Conservation (phyloP, 2,329 filamentous ascomycete genomes). For the Aspergillus intermedius region DNA sequence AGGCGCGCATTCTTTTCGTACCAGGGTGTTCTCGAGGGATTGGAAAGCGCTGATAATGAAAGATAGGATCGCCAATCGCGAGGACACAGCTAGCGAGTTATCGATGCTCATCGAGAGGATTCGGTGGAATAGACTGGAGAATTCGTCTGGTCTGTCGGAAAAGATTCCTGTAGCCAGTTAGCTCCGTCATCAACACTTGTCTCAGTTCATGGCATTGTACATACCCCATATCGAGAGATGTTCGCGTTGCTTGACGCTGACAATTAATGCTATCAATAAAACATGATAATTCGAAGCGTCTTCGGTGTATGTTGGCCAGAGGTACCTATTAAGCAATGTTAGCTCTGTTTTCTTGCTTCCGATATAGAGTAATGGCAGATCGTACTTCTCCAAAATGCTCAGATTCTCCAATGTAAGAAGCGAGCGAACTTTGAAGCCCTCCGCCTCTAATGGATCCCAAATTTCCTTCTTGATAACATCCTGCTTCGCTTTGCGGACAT, state of each 20-base stretch:
- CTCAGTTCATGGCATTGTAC: constrained; percentile 18
- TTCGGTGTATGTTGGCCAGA: constrained; percentile 90
- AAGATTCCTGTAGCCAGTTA: constrained; percentile 59
- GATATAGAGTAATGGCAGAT: background rate
- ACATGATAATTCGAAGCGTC: constrained; percentile 89
- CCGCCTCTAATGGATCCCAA: constrained; percentile 81
- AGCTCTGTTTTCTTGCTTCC: constrained; percentile 11
- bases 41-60: constrained; percentile 92
- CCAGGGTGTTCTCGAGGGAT: constrained; percentile 78
- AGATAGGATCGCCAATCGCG: constrained; percentile 76
- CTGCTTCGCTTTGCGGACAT: constrained; percentile 67
- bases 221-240: constrained; percentile 79
- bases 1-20: constrained; percentile 93
- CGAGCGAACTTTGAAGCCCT: constrained; percentile 68
- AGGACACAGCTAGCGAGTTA: constrained; percentile 54
- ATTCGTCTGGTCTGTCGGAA: constrained; percentile 67
- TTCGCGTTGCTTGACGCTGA: constrained; percentile 83
- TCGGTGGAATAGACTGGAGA: constrained; percentile 82
- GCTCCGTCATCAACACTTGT: constrained; percentile 7
- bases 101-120: constrained; percentile 81
- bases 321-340: constrained; percentile 54
- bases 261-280: constrained; percentile 74
- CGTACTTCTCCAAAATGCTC: constrained; percentile 75
- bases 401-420: constrained; percentile 81
- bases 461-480: constrained; percentile 80